phyloP scores from a whole-genome alignment of 1,139 yeast species.

The Suhomyces chickasaworum region DNA sequence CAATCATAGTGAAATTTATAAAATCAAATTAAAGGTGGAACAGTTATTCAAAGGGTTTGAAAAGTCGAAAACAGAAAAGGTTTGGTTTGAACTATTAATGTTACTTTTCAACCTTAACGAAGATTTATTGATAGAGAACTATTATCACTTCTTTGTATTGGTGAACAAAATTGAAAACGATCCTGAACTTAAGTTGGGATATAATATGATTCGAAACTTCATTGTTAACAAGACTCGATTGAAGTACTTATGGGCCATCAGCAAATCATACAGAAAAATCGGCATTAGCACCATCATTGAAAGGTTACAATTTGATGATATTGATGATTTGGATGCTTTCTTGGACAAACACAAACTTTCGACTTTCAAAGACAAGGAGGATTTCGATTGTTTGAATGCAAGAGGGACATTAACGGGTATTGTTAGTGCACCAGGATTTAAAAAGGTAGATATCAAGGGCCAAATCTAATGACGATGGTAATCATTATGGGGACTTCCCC shows the following conservation, averaged over 20 bases:
- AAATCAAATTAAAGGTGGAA: slow-evolving; percentile 29
- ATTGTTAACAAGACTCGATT: slow-evolving; percentile 59
- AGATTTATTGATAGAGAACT: slow-evolving; percentile 42
- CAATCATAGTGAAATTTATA: slow-evolving; percentile 53
- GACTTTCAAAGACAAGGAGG: slow-evolving; percentile 29
- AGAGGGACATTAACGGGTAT: slow-evolving; percentile 44
- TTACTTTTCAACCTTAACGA: slow-evolving; percentile 16
- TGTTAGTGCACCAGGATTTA: slow-evolving; percentile 48
- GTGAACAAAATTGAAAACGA: slow-evolving; percentile 17
- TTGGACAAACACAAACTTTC: slow-evolving; percentile 42
- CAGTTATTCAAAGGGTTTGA: slow-evolving; percentile 13
- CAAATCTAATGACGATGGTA: slow-evolving; percentile 51
- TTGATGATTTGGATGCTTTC: slow-evolving; percentile 35
- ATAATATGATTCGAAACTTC: slow-evolving; percentile 39
- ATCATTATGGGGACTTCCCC: no score
- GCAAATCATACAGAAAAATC: slow-evolving; percentile 62
- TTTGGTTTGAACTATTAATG: slow-evolving; percentile 17
- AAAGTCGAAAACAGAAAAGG: slow-evolving; percentile 4
- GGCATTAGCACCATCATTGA: slow-evolving; percentile 45
- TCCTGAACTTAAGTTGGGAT: slow-evolving; percentile 26
- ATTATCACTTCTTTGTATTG: slow-evolving; percentile 50
- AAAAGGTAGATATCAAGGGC: slow-evolving; percentile 88
- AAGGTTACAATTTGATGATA: slow-evolving; percentile 49
- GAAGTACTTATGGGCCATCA: slow-evolving; percentile 58
- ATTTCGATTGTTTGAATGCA: slow-evolving; percentile 50